Percentiles rank a stretch among this genome's conserved stretches.
phyloP scores from a whole-genome alignment of 73 alveolate species.

The Paraurostyla sp. region DNA sequence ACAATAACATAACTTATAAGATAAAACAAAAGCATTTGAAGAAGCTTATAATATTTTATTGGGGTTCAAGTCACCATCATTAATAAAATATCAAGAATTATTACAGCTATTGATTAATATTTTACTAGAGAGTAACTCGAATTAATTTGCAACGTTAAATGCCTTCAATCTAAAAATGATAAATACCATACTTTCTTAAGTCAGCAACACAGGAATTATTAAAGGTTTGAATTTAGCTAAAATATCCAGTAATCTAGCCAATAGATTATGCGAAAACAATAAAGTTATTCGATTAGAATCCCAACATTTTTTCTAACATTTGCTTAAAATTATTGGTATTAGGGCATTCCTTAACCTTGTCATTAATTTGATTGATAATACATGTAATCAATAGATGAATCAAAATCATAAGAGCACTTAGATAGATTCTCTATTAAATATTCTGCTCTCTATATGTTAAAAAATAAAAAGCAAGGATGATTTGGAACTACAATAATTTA shows the following conservation, averaged over 20 bases:
- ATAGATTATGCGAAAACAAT: neutral
- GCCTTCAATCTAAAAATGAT: neutral
- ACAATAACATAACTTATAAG: neutral
- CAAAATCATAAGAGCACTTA: neutral
- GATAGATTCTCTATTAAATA: neutral
- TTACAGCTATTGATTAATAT: neutral
- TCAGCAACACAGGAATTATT: neutral
- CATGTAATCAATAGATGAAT: neutral
- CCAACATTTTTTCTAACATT: neutral
- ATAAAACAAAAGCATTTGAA: constrained; percentile 32
- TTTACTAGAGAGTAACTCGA: neutral
- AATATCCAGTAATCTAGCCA: neutral
- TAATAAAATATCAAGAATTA: neutral
- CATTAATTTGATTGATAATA: neutral
- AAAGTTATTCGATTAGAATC: constrained; percentile 15
- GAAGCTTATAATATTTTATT: neutral
- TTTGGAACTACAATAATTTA: neutral
- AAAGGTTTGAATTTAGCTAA: neutral
- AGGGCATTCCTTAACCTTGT: neutral
- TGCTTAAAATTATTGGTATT: neutral
- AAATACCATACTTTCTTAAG: neutral
- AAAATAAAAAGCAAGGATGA: constrained; percentile 5
- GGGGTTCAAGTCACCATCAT: neutral
- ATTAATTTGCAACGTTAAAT: neutral
- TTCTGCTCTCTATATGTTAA: neutral